A percentile compares a stretch with the other conserved stretches of the same genome.
Conservation (phyloP, 2,329 filamentous ascomycete species). For the Mycosphaerella sp. region DNA sequence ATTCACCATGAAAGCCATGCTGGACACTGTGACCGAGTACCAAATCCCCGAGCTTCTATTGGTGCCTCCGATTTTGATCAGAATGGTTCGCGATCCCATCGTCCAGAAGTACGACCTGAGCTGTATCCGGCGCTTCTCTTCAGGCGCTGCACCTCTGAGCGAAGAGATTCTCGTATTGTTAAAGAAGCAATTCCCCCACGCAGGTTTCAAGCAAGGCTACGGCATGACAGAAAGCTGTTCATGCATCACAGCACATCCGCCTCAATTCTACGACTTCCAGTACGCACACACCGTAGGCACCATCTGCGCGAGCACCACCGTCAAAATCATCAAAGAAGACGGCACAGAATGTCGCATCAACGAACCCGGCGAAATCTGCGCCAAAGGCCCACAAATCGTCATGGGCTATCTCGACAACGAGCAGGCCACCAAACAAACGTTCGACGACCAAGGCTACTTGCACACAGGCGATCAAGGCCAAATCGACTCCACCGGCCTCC, state of each 20-base stretch:
- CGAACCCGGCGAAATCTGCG: conserved; percentile 51
- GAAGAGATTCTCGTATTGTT: conserved; percentile 54
- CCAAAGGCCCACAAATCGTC: conserved; percentile 49
- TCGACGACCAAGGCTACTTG: conserved; percentile 42
- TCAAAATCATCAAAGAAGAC: conserved; percentile 54
- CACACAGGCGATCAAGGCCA: conserved; percentile 47
- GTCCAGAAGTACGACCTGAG: conserved; percentile 52
- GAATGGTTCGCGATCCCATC: conserved; percentile 52
- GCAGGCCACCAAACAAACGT: conserved; percentile 45
- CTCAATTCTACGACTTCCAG: conserved; percentile 50
- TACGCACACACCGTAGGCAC: conserved; percentile 53
- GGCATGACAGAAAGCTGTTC: conserved; percentile 63
- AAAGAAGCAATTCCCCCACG: conserved; percentile 51
- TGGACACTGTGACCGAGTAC: conserved; percentile 48
- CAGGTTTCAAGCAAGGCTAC: conserved; percentile 55
- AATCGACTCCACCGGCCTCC: conserved; percentile 38
- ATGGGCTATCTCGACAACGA: conserved; percentile 50
- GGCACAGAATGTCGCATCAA: conserved; percentile 49
- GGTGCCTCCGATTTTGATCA: conserved; percentile 57
- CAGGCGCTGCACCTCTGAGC: conserved; percentile 55
- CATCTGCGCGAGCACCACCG: conserved; percentile 53
- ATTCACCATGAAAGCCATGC: conserved; percentile 58
- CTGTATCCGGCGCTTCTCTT: conserved; percentile 52
- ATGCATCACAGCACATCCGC: conserved; percentile 58
- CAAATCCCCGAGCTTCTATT: conserved; percentile 52